Conservation (phyloP, 2,329 filamentous ascomycete genomes). For the Chaetomiaceae sp. region DNA sequence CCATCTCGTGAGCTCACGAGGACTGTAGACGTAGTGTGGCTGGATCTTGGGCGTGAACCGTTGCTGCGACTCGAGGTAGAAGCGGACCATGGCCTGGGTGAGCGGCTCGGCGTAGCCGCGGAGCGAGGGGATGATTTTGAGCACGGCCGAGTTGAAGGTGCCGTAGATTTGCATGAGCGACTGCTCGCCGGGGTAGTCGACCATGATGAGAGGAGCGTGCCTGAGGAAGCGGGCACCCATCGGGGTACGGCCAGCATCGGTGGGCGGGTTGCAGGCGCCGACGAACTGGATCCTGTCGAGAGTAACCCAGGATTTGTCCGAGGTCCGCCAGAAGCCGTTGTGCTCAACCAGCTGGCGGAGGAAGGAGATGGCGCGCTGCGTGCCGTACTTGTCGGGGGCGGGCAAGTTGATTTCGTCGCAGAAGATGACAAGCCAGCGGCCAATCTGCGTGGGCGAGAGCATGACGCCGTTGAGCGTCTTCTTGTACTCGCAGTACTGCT, state of each 20-base stretch:
- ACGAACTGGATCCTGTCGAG: constrained; percentile 98
- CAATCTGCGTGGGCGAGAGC: constrained; percentile 92
- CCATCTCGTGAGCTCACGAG: constrained; percentile 96
- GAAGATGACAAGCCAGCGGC: constrained; percentile 96
- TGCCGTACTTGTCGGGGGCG: constrained; percentile 94
- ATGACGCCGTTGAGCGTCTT: constrained; percentile 96
- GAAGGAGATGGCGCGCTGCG: constrained; percentile 96
- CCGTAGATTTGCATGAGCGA: constrained; percentile 97
- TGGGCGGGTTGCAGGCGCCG: constrained; percentile 96
- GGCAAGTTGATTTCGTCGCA: constrained; percentile 99
- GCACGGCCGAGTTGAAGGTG: constrained; percentile 91
- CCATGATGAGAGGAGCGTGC: constrained; percentile 98
- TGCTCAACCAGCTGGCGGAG: constrained; percentile 95
- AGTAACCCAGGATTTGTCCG: constrained; percentile 96
- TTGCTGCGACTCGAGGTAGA: constrained; percentile 92
- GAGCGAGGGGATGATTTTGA: constrained; percentile 95
- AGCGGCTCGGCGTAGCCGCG: constrained; percentile 91
- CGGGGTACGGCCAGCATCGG: constrained; percentile 91
- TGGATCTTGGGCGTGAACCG: constrained; percentile 95
- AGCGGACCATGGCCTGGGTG: constrained; percentile 94
- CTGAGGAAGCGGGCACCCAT: constrained; percentile 91
- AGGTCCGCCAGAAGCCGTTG: constrained; percentile 97
- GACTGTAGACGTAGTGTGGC: constrained; percentile 98
- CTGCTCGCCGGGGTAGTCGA: constrained; percentile 94
- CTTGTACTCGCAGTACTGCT: constrained; percentile 99